A percentile compares a stretch with the other conserved stretches of the same genome.
These are phyloP conservation scores for Dictyostelium firmibasis DNA, from an alignment of 78 protist genomes.

Conservation along the genomic window DNA sequence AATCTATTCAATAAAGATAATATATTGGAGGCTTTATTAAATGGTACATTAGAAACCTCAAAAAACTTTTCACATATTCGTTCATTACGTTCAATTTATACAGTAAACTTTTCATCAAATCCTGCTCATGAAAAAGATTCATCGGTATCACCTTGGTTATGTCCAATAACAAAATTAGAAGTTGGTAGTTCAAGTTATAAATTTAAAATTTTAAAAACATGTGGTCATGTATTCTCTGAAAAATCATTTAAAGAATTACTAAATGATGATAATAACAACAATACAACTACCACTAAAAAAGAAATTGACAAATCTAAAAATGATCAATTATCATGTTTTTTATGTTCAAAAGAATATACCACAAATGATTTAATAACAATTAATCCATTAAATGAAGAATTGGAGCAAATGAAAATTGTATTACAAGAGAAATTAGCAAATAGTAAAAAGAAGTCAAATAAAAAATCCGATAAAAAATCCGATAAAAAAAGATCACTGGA, in stretches of 20 bases:
- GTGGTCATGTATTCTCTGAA: slow-evolving; percentile 70
- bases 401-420: slow-evolving; percentile 8
- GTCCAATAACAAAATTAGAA: slow-evolving; percentile 55
- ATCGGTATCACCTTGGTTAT: slow-evolving; percentile 41
- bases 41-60: neutral
- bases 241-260: slow-evolving; percentile 9
- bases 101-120: slow-evolving; percentile 27
- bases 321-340: neutral
- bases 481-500: slow-evolving; percentile 27
- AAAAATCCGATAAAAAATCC: neutral
- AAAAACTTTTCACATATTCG: slow-evolving; percentile 35
- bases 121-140: neutral
- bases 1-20: slow-evolving; percentile 61
- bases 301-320: neutral
- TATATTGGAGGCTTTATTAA: slow-evolving; percentile 34
- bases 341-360: slow-evolving; percentile 21
- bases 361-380: neutral
- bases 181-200: slow-evolving; percentile 35
- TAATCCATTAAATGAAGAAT: slow-evolving; percentile 11
- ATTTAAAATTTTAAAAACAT: slow-evolving; percentile 12
- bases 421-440: neutral
- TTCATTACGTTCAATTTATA: slow-evolving; percentile 16
- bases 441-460: neutral
- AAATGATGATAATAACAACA: neutral
- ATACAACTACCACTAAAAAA: neutral